Evolutionary conservation across 352 stramenopile species (phyloP), one percentile per base, ranked within the genome.

Genomic region (Phytophthora meadii): DNA sequence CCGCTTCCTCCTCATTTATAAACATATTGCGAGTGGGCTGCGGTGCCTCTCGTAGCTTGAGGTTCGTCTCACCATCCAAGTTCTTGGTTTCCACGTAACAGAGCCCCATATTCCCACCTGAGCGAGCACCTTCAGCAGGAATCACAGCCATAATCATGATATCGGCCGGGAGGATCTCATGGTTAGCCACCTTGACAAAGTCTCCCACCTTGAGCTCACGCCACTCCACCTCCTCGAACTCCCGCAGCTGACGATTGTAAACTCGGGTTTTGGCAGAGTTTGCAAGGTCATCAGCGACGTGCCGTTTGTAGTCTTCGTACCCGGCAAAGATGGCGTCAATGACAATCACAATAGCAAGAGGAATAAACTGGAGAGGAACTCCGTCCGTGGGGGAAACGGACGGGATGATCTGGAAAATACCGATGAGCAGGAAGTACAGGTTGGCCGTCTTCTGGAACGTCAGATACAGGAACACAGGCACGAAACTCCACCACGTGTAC

Each of bases 1-100:
- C 83, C 19, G 79, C 76, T 19, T 92, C 79, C 45, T 91, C 74
- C 27, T 93, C 81, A 27, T 78, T 81, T 42, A 81, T 69, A 54
- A 93, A 94, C 67, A 90, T 87, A 27, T 76, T 81, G 5, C 78
- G 79, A 2, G 80, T 91, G 12, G 69, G 68, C 32, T 70, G 56
- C 2, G 86, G 72, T 0, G 89, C 82, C 56, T 96, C 84, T 7
- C 88, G 80, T 28, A 96, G 66, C 61, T 96, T 96, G 3, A 96
- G 54, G 41, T 96, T 96, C 2, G 89, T 95, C 59, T 96, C 88
- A 7, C 89, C 89, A 48, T 96, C 89, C 1, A 97, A 54, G 37
- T 90, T 94, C 74, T 97, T 97, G 4, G 89, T 97, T 55, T 97
- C 89, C 14, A 97, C 87, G 66, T 96, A 96, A 65, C 89, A 96